Conservation (phyloP, 805 yeast species). For the Starmerella floris region DNA sequence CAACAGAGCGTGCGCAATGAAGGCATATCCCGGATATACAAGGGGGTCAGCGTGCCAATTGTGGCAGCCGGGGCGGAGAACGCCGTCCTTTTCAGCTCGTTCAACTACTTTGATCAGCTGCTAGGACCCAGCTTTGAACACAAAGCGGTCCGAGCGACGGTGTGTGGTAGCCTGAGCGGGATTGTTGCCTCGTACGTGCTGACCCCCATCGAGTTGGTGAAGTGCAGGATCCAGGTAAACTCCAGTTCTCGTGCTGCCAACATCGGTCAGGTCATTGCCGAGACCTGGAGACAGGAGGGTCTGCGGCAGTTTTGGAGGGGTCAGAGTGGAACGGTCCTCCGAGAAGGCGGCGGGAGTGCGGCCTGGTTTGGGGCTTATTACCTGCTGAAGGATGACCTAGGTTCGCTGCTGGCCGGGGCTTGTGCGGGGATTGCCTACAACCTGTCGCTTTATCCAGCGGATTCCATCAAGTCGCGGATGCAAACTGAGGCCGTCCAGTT, state of each 20-base stretch:
- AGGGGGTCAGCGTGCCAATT: constrained; percentile 67
- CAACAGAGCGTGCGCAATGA: constrained; percentile 47
- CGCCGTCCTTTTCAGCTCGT: constrained; percentile 54
- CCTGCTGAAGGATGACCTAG: constrained; percentile 27
- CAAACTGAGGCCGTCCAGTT: constrained; percentile 45
- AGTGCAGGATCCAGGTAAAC: constrained; percentile 71
- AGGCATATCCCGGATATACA: constrained; percentile 68
- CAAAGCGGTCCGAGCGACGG: constrained; percentile 34
- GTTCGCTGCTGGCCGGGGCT: constrained; percentile 39
- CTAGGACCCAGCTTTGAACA: constrained; percentile 8
- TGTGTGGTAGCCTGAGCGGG: constrained; percentile 75
- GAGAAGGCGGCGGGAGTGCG: constrained; percentile 84
- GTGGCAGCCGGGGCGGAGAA: constrained; percentile 85
- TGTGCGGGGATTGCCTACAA: constrained; percentile 75
- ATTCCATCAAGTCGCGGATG: constrained; percentile 75
- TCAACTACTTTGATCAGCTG: constrained; percentile 18
- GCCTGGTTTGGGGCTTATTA: constrained; percentile 93
- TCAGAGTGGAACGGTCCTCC: constrained; percentile 59
- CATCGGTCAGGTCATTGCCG: constrained; percentile 2
- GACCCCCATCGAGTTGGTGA: constrained; percentile 85
- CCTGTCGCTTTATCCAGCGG: constrained; percentile 72
- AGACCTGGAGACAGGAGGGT: constrained; percentile 33
- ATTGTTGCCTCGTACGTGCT: constrained; percentile 66
- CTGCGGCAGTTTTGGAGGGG: constrained; percentile 76
- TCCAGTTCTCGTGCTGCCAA: constrained; percentile 18